These are phyloP conservation scores for Colletotrichum sp. DNA, from an alignment of 2,329 filamentous ascomycete genomes.

Conservation along the genomic window DNA sequence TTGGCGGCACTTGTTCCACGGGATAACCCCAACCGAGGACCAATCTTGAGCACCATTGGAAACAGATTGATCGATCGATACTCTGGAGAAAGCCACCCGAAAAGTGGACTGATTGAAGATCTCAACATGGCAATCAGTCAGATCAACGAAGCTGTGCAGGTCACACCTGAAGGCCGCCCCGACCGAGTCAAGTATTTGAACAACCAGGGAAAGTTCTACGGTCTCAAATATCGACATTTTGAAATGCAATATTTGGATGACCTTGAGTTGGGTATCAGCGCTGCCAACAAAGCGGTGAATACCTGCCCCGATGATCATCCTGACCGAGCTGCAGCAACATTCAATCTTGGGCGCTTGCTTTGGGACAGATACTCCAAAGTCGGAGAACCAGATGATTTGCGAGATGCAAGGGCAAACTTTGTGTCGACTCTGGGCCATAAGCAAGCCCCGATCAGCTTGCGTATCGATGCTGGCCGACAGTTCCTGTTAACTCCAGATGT, in stretches of 20 bases:
- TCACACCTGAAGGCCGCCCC: rapidly evolving
- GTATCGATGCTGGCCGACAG: not conserved
- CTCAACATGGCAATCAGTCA: not conserved
- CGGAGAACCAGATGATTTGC: not conserved
- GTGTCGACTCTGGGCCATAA: not conserved
- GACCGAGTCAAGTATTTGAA: not conserved
- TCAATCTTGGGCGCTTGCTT: not conserved
- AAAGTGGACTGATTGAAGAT: not conserved
- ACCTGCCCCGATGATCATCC: rapidly evolving
- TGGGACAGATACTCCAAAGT: not conserved
- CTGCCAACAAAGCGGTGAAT: not conserved
- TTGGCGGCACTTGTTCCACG: not conserved
- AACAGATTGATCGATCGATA: not conserved
- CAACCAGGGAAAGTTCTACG: not conserved
- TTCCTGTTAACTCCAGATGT: not conserved
- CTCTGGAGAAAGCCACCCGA: rapidly evolving
- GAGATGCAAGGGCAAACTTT: not conserved
- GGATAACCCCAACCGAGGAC: not conserved
- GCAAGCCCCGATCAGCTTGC: not conserved
- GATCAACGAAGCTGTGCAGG: not conserved
- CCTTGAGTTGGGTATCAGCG: not conserved
- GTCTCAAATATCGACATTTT: not conserved
- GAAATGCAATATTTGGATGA: rapidly evolving
- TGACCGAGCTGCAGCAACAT: not conserved
- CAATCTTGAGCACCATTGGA: not conserved